phyloP scores from a whole-genome alignment of 805 yeast genomes.

The Candida ponderosae region DNA sequence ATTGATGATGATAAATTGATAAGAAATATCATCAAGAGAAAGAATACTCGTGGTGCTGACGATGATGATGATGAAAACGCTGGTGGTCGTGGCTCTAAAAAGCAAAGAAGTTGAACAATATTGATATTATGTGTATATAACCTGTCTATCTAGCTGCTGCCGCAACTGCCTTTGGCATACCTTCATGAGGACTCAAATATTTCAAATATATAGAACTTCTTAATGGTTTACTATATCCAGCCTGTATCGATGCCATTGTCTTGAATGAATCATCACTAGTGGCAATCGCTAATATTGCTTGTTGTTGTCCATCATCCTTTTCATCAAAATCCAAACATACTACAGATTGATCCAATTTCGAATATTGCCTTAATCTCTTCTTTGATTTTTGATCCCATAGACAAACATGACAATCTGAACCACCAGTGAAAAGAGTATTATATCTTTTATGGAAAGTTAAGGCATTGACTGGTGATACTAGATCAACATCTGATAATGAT shows the following conservation, averaged over 20 bases:
- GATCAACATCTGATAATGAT: constrained; percentile 35
- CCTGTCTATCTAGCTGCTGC: too few species aligned
- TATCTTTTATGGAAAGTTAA: constrained; percentile 69
- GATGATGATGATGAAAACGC: constrained; percentile 15
- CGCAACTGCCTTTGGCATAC: constrained; percentile 11
- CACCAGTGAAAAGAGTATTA: constrained; percentile 82
- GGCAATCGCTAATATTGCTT: constrained; percentile 31
- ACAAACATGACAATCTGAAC: constrained; percentile 83
- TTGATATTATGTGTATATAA: too few species aligned
- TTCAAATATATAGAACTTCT: constrained; percentile 12
- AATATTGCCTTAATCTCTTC: constrained; percentile 68
- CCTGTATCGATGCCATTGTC: constrained; percentile 21
- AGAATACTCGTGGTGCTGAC: constrained; percentile 20
- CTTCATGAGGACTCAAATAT: constrained; percentile 11
- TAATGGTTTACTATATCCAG: constrained; percentile 3
- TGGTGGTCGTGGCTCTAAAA: too few species aligned
- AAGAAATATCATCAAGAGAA: constrained; percentile 51
- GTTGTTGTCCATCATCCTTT: constrained; percentile 19
- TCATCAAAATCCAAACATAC: constrained; percentile 30
- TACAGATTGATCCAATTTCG: constrained; percentile 40
- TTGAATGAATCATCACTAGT: constrained; percentile 43
- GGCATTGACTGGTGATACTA: constrained; percentile 71
- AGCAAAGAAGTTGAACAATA: constrained; percentile 11
- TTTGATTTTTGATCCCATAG: constrained; percentile 85
- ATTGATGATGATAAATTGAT: constrained; percentile 55